These are phyloP conservation scores for Solanum peruvianum DNA, from an alignment of 257 asterid species.

Conservation along the genomic window DNA sequence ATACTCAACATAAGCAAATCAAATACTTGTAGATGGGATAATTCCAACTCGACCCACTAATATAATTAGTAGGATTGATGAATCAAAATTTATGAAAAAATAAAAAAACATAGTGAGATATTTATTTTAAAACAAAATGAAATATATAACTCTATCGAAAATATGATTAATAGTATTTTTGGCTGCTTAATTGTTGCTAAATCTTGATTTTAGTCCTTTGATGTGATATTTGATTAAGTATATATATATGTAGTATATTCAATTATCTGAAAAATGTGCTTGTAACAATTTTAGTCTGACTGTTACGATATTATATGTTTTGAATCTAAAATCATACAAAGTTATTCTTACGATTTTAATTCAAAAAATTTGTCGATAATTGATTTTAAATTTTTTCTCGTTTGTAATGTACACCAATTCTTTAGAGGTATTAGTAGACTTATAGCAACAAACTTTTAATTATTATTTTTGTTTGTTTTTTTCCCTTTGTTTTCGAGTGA, in stretches of 20 bases:
- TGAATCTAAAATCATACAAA: fast-evolving
- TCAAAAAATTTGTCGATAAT: neutral
- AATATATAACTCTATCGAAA: neutral
- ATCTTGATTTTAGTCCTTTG: neutral
- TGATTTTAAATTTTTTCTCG: neutral
- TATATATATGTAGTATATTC: too few relatives aligned
- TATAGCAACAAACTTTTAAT: too few relatives aligned
- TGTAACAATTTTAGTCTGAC: neutral
- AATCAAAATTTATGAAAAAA: neutral
- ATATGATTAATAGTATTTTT: neutral
- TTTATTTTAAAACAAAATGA: neutral
- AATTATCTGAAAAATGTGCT: neutral
- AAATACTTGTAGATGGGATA: neutral
- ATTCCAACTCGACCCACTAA: neutral
- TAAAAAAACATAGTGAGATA: too few relatives aligned
- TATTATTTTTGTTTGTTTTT: too few relatives aligned
- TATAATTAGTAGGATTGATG: neutral
- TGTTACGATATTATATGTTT: neutral
- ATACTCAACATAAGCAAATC: neutral
- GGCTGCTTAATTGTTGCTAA: neutral
- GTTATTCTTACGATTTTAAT: neutral
- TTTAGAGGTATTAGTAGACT: too few relatives aligned
- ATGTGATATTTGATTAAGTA: neutral
- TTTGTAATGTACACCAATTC: too few relatives aligned
- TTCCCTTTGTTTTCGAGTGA: neutral